Conservation (phyloP, 2,329 filamentous ascomycete genomes). For the Xylariaceae sp. region DNA sequence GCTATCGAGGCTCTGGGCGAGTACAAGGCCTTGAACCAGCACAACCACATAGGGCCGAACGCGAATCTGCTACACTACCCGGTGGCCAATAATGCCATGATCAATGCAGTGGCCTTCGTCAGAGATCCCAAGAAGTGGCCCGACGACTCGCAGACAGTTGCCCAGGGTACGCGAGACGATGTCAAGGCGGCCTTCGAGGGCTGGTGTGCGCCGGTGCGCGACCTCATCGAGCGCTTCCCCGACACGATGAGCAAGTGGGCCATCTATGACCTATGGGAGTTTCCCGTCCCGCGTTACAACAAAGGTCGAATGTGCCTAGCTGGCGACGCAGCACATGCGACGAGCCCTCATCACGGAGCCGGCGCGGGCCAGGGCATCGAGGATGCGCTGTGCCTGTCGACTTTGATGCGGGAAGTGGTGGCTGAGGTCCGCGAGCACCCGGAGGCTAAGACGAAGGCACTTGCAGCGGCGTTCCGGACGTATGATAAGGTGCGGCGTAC, state of each 20-base stretch:
- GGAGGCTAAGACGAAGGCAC: constrained; percentile 18
- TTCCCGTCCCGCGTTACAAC: constrained; percentile 30
- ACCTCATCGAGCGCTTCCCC: constrained; percentile 30
- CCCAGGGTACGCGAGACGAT: constrained; percentile 27
- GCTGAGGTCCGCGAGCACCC: constrained; percentile 5
- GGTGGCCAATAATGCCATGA: constrained; percentile 33
- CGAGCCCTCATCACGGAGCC: constrained; percentile 34
- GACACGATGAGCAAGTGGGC: constrained; percentile 36
- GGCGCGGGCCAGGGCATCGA: constrained; percentile 45
- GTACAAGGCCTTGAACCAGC: constrained; percentile 33
- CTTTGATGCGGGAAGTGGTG: constrained; percentile 48
- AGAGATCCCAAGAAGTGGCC: constrained; percentile 32
- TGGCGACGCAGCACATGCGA: constrained; percentile 37
- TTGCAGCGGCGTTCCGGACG: constrained; percentile 25
- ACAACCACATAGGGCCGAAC: constrained; percentile 34
- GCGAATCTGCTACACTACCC: constrained; percentile 35
- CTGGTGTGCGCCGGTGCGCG: constrained; percentile 30
- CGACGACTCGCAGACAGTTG: constrained; percentile 27
- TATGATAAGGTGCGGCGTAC: constrained; percentile 29
- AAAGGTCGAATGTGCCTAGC: constrained; percentile 30
- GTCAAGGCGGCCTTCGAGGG: constrained; percentile 25
- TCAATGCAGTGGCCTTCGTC: constrained; percentile 35
- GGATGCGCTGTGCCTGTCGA: constrained; percentile 50
- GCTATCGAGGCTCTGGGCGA: constrained; percentile 54
- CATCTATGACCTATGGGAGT: constrained; percentile 36